Evolutionary conservation across 495 filamentous ascomycete genomes (phyloP).

Genomic region (Daldinia concentrica): DNA sequence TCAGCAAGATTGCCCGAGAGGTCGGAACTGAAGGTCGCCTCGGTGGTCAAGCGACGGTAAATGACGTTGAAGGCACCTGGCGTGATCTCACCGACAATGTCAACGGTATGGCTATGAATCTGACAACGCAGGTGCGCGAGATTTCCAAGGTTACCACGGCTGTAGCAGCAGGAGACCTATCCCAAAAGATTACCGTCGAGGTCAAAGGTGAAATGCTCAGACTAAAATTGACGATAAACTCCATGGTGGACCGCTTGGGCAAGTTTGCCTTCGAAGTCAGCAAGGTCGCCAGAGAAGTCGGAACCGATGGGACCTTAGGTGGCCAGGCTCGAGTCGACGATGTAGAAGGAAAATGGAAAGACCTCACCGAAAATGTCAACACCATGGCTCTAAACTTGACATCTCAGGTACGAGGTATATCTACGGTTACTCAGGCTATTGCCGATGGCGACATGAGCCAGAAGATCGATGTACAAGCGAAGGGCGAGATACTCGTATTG

Average conservation of each 20-base stretch:
- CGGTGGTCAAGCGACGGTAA: constrained; percentile 94
- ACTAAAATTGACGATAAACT: constrained; percentile 97
- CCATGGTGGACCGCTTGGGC: constrained; percentile 97
- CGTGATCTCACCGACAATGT: constrained; percentile 97
- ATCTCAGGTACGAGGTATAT: constrained; percentile 88
- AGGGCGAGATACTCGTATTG: constrained; percentile 91
- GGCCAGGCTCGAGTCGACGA: constrained; percentile 97
- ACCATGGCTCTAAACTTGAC: constrained; percentile 97
- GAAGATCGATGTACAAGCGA: constrained; percentile 94
- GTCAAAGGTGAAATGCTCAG: constrained; percentile 95
- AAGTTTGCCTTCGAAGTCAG: constrained; percentile 99
- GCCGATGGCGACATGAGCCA: constrained; percentile 92
- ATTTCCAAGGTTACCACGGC: constrained; percentile 98
- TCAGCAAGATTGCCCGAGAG: constrained; percentile 96
- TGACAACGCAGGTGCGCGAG: constrained; percentile 97
- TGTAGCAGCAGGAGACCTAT: constrained; percentile 93
- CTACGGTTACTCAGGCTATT: constrained; percentile 96
- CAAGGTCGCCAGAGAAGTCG: constrained; percentile 97
- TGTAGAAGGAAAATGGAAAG: constrained; percentile 99
- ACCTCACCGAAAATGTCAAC: constrained; percentile 95
- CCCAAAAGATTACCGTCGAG: constrained; percentile 94
- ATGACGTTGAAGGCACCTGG: constrained; percentile 98
- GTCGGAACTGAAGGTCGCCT: constrained; percentile 97
- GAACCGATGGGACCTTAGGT: constrained; percentile 94
- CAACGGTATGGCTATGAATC: constrained; percentile 98